A percentile compares a stretch with the other conserved stretches of the same genome.
These are phyloP conservation scores for Hypoxylon intermedium DNA, from an alignment of 495 filamentous ascomycete species.

Conservation along the genomic window DNA sequence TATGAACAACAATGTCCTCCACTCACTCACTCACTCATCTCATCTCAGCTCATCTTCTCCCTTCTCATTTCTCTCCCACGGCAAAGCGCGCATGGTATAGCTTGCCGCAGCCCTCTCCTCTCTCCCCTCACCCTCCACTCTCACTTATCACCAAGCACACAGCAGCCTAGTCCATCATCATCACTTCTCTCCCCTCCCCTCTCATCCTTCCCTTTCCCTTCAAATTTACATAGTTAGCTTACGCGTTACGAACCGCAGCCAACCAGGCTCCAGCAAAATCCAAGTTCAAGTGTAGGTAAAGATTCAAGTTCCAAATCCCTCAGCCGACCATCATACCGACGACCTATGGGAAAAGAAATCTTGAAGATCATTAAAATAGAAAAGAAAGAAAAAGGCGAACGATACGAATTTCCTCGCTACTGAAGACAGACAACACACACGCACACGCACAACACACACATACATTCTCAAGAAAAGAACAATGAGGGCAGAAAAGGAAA, in stretches of 20 bases:
- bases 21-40: background rate
- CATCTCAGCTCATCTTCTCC: constrained; percentile 14
- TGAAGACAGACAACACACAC: too few relatives aligned
- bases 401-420: constrained; percentile 32
- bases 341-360: too few relatives aligned
- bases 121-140: too few relatives aligned
- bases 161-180: constrained; percentile 14
- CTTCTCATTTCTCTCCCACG: too few relatives aligned
- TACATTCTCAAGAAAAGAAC: constrained; percentile 34
- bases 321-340: too few relatives aligned
- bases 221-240: constrained; percentile 22
- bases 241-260: too few relatives aligned
- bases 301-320: too few relatives aligned
- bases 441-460: too few relatives aligned
- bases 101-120: too few relatives aligned
- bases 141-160: constrained; percentile 6
- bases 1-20: background rate
- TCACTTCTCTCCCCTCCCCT: constrained; percentile 1
- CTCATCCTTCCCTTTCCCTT: background rate
- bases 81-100: too few relatives aligned
- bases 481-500: constrained; percentile 29
- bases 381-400: too few relatives aligned
- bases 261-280: constrained; percentile 30
- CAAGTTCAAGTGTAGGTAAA: constrained; percentile 17
- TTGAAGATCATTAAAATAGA: too few relatives aligned